These are phyloP conservation scores for Ocimum tenuiflorum DNA, from an alignment of 257 asterid genomes.

Conservation along the genomic window DNA sequence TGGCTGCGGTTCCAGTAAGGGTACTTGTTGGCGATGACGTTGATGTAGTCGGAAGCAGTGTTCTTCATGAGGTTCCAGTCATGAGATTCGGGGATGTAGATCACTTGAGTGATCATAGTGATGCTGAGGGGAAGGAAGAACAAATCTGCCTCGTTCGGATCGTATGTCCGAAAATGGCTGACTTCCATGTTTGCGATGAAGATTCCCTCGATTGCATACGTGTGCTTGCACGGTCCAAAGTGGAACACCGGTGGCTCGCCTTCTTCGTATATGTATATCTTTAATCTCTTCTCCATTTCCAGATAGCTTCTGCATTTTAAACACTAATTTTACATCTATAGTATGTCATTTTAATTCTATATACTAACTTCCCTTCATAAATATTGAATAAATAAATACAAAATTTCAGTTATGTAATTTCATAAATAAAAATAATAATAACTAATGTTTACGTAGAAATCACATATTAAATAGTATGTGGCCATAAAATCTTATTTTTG, in stretches of 20 bases:
- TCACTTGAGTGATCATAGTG: slow-evolving; percentile 40
- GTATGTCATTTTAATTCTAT: too few relatives aligned
- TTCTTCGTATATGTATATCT: slow-evolving; percentile 54
- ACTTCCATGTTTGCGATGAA: slow-evolving; percentile 50
- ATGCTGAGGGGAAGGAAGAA: slow-evolving; percentile 68
- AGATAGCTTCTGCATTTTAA: slow-evolving; percentile 58
- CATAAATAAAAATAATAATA: too few relatives aligned
- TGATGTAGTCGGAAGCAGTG: slow-evolving; percentile 28
- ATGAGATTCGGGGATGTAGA: slow-evolving; percentile 35
- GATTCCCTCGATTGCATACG: slow-evolving; percentile 55
- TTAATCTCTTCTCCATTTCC: slow-evolving; percentile 60
- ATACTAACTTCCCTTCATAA: too few relatives aligned
- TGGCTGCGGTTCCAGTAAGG: slow-evolving; percentile 79
- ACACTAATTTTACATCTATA: too few relatives aligned
- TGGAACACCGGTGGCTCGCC: slow-evolving; percentile 76
- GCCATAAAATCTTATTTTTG: too few relatives aligned
- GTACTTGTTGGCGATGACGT: slow-evolving; percentile 35
- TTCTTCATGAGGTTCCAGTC: slow-evolving; percentile 47
- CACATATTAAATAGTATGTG: too few relatives aligned
- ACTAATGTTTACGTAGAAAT: too few relatives aligned
- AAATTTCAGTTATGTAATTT: too few relatives aligned
- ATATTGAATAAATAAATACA: too few relatives aligned
- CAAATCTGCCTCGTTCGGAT: slow-evolving; percentile 46
- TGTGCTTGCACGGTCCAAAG: slow-evolving; percentile 57
- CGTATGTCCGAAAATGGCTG: slow-evolving; percentile 41